These are phyloP conservation scores for Gracilaria caudata DNA, from an alignment of 23 red algal species.

Conservation along the genomic window DNA sequence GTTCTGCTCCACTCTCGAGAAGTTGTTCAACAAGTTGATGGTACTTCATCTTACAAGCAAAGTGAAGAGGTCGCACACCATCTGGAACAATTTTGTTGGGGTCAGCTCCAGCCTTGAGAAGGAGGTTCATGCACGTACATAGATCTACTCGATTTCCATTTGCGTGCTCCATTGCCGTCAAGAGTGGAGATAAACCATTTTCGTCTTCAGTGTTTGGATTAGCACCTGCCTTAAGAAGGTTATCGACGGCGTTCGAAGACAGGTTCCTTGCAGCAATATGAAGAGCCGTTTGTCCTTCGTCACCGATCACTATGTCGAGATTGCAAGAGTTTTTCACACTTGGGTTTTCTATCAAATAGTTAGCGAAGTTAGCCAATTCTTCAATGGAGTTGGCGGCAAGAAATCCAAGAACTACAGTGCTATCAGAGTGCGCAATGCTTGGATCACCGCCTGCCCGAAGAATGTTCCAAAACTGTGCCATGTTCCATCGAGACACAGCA, in stretches of 20 bases:
- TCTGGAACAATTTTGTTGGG: constrained; percentile 15
- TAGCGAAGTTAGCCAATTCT: constrained; percentile 40
- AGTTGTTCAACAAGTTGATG: constrained; percentile 28
- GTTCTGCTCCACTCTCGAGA: constrained; percentile 4
- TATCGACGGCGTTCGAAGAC: background rate
- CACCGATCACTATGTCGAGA: constrained; percentile 24
- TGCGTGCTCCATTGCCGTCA: constrained; percentile 4
- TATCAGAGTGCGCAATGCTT: constrained; percentile 31
- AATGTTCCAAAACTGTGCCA: constrained; percentile 31
- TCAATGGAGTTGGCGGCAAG: constrained; percentile 29
- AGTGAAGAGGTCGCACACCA: constrained; percentile 21
- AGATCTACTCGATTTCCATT: background rate
- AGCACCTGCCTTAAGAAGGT: constrained; percentile 25
- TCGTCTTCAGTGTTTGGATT: constrained; percentile 30
- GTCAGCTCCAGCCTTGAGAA: constrained; percentile 28
- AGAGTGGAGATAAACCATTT: constrained; percentile 34
- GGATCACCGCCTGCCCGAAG: constrained; percentile 30
- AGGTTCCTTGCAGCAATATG: constrained; percentile 34
- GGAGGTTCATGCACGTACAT: background rate
- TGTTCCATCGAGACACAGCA: constrained; percentile 42
- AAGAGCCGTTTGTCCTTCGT: constrained; percentile 37
- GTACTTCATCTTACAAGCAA: constrained; percentile 12
- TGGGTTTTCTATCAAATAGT: background rate
- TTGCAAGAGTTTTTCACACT: constrained; percentile 15
- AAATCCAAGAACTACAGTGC: constrained; percentile 37